Evolutionary conservation across 129 eudicot species (phyloP).

Genomic region (Silybum marianum): DNA sequence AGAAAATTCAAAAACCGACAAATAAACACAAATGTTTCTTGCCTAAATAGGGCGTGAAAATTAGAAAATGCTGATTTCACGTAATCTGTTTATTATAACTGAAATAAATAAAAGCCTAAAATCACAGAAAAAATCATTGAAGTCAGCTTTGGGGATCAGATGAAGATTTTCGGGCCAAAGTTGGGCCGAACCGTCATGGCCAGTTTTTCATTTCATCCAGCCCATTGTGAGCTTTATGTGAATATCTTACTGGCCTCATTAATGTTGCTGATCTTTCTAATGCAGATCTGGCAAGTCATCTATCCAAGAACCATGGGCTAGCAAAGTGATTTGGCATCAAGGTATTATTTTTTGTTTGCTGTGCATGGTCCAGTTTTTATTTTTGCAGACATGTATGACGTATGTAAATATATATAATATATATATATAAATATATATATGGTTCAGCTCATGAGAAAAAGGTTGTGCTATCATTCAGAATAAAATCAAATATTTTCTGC

Average conservation of each 20-base stretch:
- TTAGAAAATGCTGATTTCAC: not conserved
- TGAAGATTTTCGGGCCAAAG: not conserved
- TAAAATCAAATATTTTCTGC: not conserved
- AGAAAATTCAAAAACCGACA: not conserved
- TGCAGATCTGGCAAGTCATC: slow-evolving; percentile 86
- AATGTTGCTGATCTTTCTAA: slow-evolving; percentile 20
- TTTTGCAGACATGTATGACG: not conserved
- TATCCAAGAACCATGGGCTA: slow-evolving; percentile 82
- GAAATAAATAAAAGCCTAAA: not conserved
- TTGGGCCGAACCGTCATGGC: not conserved
- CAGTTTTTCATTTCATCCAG: not conserved
- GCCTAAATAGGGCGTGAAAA: not conserved
- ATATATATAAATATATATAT: too few species aligned
- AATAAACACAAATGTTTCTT: not conserved
- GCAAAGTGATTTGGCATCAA: slow-evolving; percentile 80
- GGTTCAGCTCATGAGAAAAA: not conserved
- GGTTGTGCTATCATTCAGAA: not conserved
- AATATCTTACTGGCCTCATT: not conserved
- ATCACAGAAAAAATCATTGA: not conserved
- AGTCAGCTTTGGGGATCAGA: not conserved
- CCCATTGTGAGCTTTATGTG: not conserved
- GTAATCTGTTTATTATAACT: not conserved
- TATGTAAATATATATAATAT: not conserved
- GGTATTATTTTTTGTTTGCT: slow-evolving; percentile 42
- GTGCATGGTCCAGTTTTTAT: not conserved